These are phyloP conservation scores for Umbelopsis sp. DNA, from an alignment of 192 early-diverging fungal genomes.

Conservation along the genomic window DNA sequence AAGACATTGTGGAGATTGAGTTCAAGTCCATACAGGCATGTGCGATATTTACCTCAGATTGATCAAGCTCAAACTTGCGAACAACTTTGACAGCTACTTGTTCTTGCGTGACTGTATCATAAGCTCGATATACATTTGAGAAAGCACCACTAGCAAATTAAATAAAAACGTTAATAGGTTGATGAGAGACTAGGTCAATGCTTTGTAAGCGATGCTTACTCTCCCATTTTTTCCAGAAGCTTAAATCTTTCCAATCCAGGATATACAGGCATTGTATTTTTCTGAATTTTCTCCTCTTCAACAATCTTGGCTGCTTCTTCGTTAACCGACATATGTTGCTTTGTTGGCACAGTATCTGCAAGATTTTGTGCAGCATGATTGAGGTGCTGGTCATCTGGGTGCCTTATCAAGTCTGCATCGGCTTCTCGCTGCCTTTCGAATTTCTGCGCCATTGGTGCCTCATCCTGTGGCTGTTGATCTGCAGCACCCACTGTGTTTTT, in stretches of 20 bases:
- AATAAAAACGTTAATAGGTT: not conserved
- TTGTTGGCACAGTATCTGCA: slow-evolving; percentile 13
- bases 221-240: slow-evolving; percentile 69
- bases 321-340: slow-evolving; percentile 35
- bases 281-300: slow-evolving; percentile 53
- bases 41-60: slow-evolving; percentile 57
- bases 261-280: slow-evolving; percentile 54
- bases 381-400: slow-evolving; percentile 10
- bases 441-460: slow-evolving; percentile 27
- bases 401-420: not conserved
- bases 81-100: slow-evolving; percentile 87
- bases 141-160: slow-evolving; percentile 74
- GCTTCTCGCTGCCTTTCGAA: slow-evolving; percentile 24
- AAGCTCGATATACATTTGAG: slow-evolving; percentile 80
- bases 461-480: slow-evolving; percentile 1
- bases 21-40: not conserved
- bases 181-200: not conserved
- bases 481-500: slow-evolving; percentile 40
- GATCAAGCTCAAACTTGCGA: slow-evolving; percentile 74
- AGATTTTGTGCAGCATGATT: not conserved
- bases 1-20: not conserved
- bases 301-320: slow-evolving; percentile 52
- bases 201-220: slow-evolving; percentile 50
- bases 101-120: slow-evolving; percentile 59
- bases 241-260: slow-evolving; percentile 61